Evolutionary conservation across 345 rosid genomes (phyloP).

Genomic region (Linum usitatissimum): DNA sequence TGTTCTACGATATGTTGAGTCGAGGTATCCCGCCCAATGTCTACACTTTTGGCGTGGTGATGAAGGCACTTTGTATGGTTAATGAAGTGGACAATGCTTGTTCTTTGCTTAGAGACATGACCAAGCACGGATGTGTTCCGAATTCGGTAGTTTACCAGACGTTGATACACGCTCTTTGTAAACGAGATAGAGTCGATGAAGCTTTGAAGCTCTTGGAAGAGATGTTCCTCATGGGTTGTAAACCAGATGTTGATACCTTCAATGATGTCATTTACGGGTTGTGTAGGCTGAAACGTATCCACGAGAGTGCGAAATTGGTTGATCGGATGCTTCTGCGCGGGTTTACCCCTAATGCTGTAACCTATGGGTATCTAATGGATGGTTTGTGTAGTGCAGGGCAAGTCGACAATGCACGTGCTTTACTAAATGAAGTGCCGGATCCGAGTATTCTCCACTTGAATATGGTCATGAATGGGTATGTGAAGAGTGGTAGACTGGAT

Average conservation of each 20-base stretch:
- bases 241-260: slow-evolving; percentile 71
- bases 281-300: slow-evolving; percentile 52
- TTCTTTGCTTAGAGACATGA: slow-evolving; percentile 69
- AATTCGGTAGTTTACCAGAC: slow-evolving; percentile 67
- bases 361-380: slow-evolving; percentile 58
- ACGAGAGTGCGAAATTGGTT: slow-evolving; percentile 58
- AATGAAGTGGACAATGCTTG: slow-evolving; percentile 66
- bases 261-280: slow-evolving; percentile 60
- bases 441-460: slow-evolving; percentile 49
- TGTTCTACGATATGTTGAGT: slow-evolving; percentile 76
- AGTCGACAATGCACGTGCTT: slow-evolving; percentile 65
- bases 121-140: slow-evolving; percentile 74
- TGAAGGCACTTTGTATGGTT: slow-evolving; percentile 62
- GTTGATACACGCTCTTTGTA: slow-evolving; percentile 61
- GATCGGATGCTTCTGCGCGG: slow-evolving; percentile 75
- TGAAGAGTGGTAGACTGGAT: slow-evolving; percentile 41
- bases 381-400: slow-evolving; percentile 50
- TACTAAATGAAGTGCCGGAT: slow-evolving; percentile 33
- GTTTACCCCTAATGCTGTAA: slow-evolving; percentile 47
- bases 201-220: slow-evolving; percentile 62
- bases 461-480: slow-evolving; percentile 63
- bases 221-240: slow-evolving; percentile 79
- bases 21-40: slow-evolving; percentile 55
- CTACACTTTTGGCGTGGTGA: slow-evolving; percentile 58
- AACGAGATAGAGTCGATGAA: slow-evolving; percentile 54